Evolutionary conservation across 2,329 filamentous ascomycete genomes (phyloP).

Genomic region (Phyllosticta paracitricarpa): DNA sequence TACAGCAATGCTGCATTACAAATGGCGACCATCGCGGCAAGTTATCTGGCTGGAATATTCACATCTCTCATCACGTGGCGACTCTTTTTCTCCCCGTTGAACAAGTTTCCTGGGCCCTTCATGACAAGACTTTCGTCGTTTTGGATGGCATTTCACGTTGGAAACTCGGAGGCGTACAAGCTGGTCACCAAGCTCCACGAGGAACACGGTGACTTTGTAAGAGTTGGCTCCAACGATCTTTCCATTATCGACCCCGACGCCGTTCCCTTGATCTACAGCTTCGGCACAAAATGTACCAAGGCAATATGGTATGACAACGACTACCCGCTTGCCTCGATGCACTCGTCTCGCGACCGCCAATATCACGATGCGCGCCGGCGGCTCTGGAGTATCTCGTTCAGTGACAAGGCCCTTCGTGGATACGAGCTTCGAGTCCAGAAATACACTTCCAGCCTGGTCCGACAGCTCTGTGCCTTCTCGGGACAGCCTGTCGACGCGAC

Average conservation of each 20-base stretch:
- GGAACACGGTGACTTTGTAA: constrained; percentile 8
- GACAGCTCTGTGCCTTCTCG: constrained; percentile 16
- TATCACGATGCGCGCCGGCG: constrained; percentile 23
- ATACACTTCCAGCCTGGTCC: neutral
- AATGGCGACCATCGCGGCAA: neutral
- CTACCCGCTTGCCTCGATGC: constrained; percentile 15
- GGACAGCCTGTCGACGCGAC: constrained; percentile 18
- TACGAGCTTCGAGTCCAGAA: constrained; percentile 1
- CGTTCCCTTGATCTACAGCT: constrained; percentile 17
- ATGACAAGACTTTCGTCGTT: constrained; percentile 1
- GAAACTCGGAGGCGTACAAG: neutral
- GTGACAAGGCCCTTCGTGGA: constrained; percentile 12
- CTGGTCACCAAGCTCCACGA: constrained; percentile 5
- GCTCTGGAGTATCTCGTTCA: constrained; percentile 26
- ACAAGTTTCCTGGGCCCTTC: constrained; percentile 11
- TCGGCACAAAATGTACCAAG: constrained; percentile 26
- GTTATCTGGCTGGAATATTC: constrained; percentile 12
- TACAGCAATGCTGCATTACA: neutral
- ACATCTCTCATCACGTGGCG: constrained; percentile 32
- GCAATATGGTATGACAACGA: constrained; percentile 15
- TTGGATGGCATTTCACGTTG: neutral
- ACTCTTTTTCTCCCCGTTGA: constrained; percentile 30
- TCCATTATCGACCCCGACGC: constrained; percentile 18
- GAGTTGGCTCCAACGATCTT: constrained; percentile 15
- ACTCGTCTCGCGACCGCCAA: constrained; percentile 20